Evolutionary conservation across 176 grass and related monocot genomes (phyloP).

Genomic region (barley (Hordeum vulgare)): DNA sequence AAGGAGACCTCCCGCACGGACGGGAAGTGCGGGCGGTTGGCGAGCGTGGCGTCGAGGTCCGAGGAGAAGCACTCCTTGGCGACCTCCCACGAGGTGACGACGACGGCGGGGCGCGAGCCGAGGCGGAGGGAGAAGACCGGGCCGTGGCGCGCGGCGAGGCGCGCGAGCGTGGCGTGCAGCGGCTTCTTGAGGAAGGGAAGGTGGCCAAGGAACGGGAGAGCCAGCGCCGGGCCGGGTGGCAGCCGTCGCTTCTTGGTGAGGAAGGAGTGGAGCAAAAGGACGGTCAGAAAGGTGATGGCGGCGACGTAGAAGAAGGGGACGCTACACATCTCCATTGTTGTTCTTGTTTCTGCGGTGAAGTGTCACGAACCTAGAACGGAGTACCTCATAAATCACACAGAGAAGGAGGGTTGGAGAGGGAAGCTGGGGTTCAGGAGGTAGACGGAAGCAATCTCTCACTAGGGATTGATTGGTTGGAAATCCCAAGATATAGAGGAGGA

Average conservation of each 20-base stretch:
- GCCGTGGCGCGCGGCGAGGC: constrained; percentile 36
- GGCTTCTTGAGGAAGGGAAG: constrained; percentile 51
- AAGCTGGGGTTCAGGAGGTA: too few species aligned
- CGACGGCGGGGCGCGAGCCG: constrained; percentile 38
- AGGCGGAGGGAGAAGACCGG: constrained; percentile 46
- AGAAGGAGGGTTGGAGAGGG: too few species aligned
- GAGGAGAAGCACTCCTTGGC: constrained; percentile 62
- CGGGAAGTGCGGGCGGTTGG: constrained; percentile 44
- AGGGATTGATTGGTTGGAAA: too few species aligned
- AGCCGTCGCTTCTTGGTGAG: neutral
- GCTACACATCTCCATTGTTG: neutral
- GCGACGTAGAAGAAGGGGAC: neutral
- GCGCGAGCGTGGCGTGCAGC: constrained; percentile 34
- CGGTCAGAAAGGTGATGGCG: neutral
- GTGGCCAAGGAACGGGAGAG: constrained; percentile 45
- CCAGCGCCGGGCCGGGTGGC: constrained; percentile 34
- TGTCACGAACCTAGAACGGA: too few species aligned
- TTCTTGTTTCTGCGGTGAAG: neutral
- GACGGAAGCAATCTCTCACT: too few species aligned
- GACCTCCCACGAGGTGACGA: constrained; percentile 26
- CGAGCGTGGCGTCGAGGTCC: constrained; percentile 44
- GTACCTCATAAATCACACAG: too few species aligned
- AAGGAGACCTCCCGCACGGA: constrained; percentile 12
- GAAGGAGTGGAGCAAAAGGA: constrained; percentile 1
- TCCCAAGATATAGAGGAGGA: too few species aligned